Evolutionary conservation across 2,329 filamentous ascomycete species (phyloP), one percentile per base, ranked within the genome.

Genomic region (Dothiorella sarmentorum): DNA sequence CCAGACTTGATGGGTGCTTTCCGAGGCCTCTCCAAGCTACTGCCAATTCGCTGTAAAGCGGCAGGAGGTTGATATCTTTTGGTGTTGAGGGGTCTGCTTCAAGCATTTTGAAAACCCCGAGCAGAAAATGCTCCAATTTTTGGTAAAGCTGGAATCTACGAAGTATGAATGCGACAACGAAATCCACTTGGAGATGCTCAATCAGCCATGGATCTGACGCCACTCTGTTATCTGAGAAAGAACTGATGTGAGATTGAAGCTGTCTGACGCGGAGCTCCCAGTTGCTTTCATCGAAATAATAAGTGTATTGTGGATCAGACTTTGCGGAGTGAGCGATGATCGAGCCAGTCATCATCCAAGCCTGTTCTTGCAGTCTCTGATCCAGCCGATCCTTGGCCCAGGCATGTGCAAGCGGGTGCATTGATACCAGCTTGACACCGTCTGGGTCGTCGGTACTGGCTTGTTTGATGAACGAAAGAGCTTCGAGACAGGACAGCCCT

Each of bases 331-430:
- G 17, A 4, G 37, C 17, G 37, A 40, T 13, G n/a, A 40, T 40
- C 4, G 37, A 40, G 17, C 63, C 66, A 24, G 61, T 53, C 18
- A 52, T 26, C 7, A 66, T 37, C 69, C 66, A 71, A 3, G 66
- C 58, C 18, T 59, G 44, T 35, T 63, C 56, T 37, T 67, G 64
- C 42, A 61, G 45, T 9, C 57, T 53, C 42, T 61, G 27, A 22
- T 61, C 49, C 56, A 66, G 64, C 9, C 69, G 65, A 47, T 71
- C 69, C 44, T 63, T 65, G 17, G 69, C 69, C 71, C 70, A 74
- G 2, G 68, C 64, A 56, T 75, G 72, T 11, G 68, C 65, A 2
- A 75, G 63, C 7, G 69, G 69, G 60, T 75, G 71, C 62, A 73
- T 73, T 20, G 70, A 40, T 1, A 40, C 37, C 4, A 40, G 7